A percentile compares a stretch with the other conserved stretches of the same genome.
These are phyloP conservation scores for Dothistroma pini DNA, from an alignment of 2,329 filamentous ascomycete species.

Conservation along the genomic window DNA sequence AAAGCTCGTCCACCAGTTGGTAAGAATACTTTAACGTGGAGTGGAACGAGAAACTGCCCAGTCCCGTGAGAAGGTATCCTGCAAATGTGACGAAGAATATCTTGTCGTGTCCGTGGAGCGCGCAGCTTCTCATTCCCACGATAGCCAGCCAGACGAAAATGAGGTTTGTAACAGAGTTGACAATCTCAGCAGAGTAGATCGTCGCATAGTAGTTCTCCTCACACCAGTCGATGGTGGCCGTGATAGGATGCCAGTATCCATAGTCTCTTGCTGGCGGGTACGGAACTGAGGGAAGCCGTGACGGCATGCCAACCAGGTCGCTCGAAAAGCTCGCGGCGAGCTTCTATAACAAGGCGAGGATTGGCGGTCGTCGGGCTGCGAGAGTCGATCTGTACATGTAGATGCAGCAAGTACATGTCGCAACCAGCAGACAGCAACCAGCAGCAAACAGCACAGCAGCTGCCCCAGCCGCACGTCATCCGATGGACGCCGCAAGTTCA, in stretches of 20 bases:
- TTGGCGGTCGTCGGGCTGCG: not conserved
- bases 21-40: constrained; percentile 65
- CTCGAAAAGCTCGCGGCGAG: not conserved
- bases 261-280: constrained; percentile 31
- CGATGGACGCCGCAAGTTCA: no score
- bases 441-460: no score
- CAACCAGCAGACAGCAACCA: not conserved
- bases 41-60: constrained; percentile 62
- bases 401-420: not conserved
- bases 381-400: not conserved
- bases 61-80: constrained; percentile 60
- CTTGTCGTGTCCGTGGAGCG: constrained; percentile 64
- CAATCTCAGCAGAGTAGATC: constrained; percentile 70
- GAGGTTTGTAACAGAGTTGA: constrained; percentile 77
- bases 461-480: not conserved
- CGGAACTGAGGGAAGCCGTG: constrained; percentile 29
- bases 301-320: constrained; percentile 5
- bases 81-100: constrained; percentile 68
- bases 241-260: constrained; percentile 61
- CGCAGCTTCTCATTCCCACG: constrained; percentile 70
- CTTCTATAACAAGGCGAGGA: not conserved
- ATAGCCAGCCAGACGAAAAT: constrained; percentile 75
- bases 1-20: constrained; percentile 67
- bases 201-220: constrained; percentile 70
- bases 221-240: constrained; percentile 67